These are phyloP conservation scores for Lactarius hatsudake DNA, from an alignment of 768 basidiomycete genomes.

Conservation along the genomic window DNA sequence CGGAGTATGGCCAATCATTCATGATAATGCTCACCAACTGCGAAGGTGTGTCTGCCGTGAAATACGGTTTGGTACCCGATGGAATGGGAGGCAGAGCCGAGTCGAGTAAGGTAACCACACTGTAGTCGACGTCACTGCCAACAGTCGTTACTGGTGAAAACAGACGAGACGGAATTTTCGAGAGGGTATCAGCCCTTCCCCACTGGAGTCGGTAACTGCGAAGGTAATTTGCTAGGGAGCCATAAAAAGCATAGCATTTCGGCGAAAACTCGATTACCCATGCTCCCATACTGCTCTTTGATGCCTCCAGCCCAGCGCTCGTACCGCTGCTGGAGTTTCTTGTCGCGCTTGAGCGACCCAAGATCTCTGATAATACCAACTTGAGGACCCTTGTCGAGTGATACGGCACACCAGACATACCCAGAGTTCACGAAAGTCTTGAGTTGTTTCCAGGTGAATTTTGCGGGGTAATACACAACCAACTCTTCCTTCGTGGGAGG, in stretches of 20 bases:
- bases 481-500: constrained; percentile 70
- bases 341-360: constrained; percentile 74
- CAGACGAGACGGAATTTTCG: constrained; percentile 56
- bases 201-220: constrained; percentile 66
- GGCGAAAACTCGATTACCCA: constrained; percentile 44
- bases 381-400: not conserved
- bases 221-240: constrained; percentile 65
- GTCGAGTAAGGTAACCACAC: constrained; percentile 4
- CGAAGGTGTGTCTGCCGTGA: constrained; percentile 58
- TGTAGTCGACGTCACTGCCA: not conserved
- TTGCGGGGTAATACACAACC: constrained; percentile 63
- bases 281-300: constrained; percentile 58
- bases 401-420: constrained; percentile 37
- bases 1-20: constrained; percentile 90
- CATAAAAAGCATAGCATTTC: not conserved
- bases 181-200: constrained; percentile 66
- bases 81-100: constrained; percentile 36
- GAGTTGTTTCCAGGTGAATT: constrained; percentile 72
- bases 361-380: constrained; percentile 55
- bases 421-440: constrained; percentile 79
- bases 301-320: constrained; percentile 55
- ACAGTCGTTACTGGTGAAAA: constrained; percentile 30
- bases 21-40: constrained; percentile 65
- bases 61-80: constrained; percentile 51
- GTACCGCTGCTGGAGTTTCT: constrained; percentile 65